Evolutionary conservation across 805 yeast species (phyloP), one percentile per base, ranked within the genome.

Genomic region (Saccharomycopsis selenospora): DNA sequence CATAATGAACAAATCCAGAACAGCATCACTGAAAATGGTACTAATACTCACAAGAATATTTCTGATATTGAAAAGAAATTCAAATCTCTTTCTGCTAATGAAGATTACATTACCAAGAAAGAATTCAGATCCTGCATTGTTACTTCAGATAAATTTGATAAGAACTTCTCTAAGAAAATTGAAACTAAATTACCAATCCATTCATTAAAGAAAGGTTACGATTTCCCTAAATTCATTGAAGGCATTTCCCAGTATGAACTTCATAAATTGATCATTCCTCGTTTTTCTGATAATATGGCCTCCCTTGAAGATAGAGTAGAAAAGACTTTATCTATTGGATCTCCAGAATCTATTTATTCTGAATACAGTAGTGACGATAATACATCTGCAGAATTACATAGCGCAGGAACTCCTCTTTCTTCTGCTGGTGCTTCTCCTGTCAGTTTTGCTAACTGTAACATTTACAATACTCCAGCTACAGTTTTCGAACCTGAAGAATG

Each of bases 171-270:
- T 29, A 46, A 47, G 38, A 30, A n/a, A 8, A 5, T 50, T 14
- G 53, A 50, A 36, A 13, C 14, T 4, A 38, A n/a, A 14, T 43
- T 50, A 18, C 53, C 53, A 10, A 29, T 47, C 20, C 53, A 50
- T 36, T 7, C 26, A n/a, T 47, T 46, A 14, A 42, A 43, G 25
- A 22, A 24, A n/a, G 53, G 53, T n/a, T 50, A 47, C 23, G 48
- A 50, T 27, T 43, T 36, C 42, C 42, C 24, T 6, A 44, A 22
- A 14, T 47, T 50, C 30, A 24, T 49, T 43, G 23, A 28, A 18
- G 18, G 10, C 5, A 17, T 33, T 10, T 33, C 38, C 17, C 4
- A 10, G 4, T 33, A 14, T 33, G 38, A 33, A 20, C 38, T 33
- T 33, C 38, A 5, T 6, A 33, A 33, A 14, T 33, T 33, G 10